These are phyloP conservation scores for Kokia cookei DNA, from an alignment of 441 rosid species.

Conservation along the genomic window DNA sequence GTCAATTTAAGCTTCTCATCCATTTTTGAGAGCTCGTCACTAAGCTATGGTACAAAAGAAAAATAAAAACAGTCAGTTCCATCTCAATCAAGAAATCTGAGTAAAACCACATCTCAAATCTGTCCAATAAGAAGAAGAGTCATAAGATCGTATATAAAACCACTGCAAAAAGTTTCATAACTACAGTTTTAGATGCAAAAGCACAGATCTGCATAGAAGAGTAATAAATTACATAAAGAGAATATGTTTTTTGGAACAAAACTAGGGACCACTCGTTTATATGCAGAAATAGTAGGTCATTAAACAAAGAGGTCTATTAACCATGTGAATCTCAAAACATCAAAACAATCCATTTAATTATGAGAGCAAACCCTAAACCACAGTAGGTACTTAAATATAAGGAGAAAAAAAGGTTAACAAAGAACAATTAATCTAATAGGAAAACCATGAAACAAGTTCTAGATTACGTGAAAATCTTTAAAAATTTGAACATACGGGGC, in stretches of 20 bases:
- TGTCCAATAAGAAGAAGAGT: neutral
- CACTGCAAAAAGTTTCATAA: neutral
- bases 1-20: conserved; percentile 71
- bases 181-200: neutral
- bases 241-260: neutral
- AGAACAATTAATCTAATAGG: neutral
- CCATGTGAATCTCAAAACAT: neutral
- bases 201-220: neutral
- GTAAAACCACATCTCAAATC: neutral
- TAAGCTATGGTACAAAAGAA: conserved; percentile 41
- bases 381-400: neutral
- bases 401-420: neutral
- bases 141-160: neutral
- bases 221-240: neutral
- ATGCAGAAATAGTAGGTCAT: neutral
- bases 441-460: neutral
- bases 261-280: neutral
- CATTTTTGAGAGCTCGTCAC: conserved; percentile 72
- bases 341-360: neutral
- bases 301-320: neutral
- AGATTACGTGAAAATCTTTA: neutral
- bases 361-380: neutral
- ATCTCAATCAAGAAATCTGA: conserved; percentile 1
- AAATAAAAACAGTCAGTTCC: conserved; percentile 16
- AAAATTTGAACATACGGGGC: neutral